Base-by-base conservation (phyloP, 208 protist species). In the Pavlovales sp. region DNA sequence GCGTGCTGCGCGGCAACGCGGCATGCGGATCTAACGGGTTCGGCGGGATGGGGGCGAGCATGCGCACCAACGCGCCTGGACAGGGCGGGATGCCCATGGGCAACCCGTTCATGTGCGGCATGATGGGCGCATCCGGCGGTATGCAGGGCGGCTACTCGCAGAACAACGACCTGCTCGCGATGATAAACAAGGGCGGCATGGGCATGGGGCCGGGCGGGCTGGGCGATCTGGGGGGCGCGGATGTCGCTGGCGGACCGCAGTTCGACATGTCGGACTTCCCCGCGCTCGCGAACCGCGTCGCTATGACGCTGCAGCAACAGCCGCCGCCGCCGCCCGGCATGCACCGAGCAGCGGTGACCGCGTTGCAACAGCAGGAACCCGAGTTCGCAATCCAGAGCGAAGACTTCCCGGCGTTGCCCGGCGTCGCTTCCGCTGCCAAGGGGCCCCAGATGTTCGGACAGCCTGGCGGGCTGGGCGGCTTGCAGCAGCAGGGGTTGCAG, bases 361-460 rank as follows among this genome's bases (percentile, higher is more conserved):
- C n/a, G 5, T 4, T 40, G 37, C 37, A 41, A 34, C 32, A 36
- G 75, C n/a, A 2, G 0, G 40, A 71, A 38, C 34, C 67, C 71
- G 87, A 89, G 40, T 89, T 89, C 34, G 37, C 57, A 10, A 84
- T 84, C 28, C 47, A 79, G 37, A 66, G 39, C 26, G 78, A 89
- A 39, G 87, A 89, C 66, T 89, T 89, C 36, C 87, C 87, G n/a
- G 87, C 87, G 41, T 44, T 89, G 46, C 78, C 78, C 11, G 87
- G 87, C 75, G 86, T 34, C 0, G 76, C 57, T 20, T 8, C 84
- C 42, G 46, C 41, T 10, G 2, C 39, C 11, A 42, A 83, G 32
- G 36, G 39, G 30, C 79, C 10, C 32, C 8, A 34, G 8, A 11
- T 46, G 30, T 83, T 34, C 40, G n/a, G 20, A 34, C 39, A 8